Evolutionary conservation across 495 filamentous ascomycete species (phyloP).

Genomic region (Corynascus novoguineensis): DNA sequence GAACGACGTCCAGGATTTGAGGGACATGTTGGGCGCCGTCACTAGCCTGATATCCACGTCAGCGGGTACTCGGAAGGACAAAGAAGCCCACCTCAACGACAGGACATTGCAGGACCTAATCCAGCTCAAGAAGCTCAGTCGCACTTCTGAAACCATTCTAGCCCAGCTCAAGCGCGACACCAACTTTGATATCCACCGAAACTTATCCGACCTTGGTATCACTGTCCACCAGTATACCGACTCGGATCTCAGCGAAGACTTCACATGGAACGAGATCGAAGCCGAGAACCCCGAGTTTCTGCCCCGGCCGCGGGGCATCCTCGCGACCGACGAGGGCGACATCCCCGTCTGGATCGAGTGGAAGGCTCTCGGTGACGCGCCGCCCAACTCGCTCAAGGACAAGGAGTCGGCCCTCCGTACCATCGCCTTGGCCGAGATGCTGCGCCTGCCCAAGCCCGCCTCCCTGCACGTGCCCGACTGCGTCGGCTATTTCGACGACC

Average conservation of each 20-base stretch:
- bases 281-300: slow-evolving; percentile 10
- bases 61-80: slow-evolving; percentile 8
- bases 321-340: slow-evolving; percentile 12
- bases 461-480: slow-evolving; percentile 25
- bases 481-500: slow-evolving; percentile 30
- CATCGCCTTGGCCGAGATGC: slow-evolving; percentile 29
- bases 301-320: slow-evolving; percentile 19
- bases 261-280: slow-evolving; percentile 17
- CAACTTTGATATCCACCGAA: not conserved
- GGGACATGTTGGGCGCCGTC: slow-evolving; percentile 28
- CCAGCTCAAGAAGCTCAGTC: slow-evolving; percentile 27
- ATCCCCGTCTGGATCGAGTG: slow-evolving; percentile 33
- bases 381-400: slow-evolving; percentile 15
- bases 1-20: slow-evolving; percentile 26
- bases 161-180: slow-evolving; percentile 11
- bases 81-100: slow-evolving; percentile 18
- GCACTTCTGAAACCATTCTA: slow-evolving; percentile 25
- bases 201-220: slow-evolving; percentile 12
- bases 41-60: slow-evolving; percentile 20
- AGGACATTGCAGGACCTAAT: slow-evolving; percentile 26
- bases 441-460: slow-evolving; percentile 26
- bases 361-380: slow-evolving; percentile 19
- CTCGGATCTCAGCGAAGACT: slow-evolving; percentile 1
- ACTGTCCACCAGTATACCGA: slow-evolving; percentile 15
- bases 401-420: slow-evolving; percentile 24